A percentile compares a stretch with the other conserved stretches of the same genome.
Evolutionary conservation across 2,329 filamentous ascomycete species (phyloP).

Genomic region (Macroventuria anomochaeta): DNA sequence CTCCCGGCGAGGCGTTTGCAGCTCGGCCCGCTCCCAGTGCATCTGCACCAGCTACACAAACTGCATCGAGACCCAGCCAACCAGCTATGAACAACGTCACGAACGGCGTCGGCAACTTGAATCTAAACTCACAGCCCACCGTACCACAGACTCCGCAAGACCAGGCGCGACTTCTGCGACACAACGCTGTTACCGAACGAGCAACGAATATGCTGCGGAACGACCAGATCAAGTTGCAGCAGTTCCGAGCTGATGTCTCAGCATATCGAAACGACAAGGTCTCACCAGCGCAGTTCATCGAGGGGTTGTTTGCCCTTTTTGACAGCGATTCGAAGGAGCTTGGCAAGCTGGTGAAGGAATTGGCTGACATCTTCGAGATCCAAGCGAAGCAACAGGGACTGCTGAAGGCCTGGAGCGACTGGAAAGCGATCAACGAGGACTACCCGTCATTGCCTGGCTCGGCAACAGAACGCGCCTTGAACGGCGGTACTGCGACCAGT

Average conservation of each 20-base stretch:
- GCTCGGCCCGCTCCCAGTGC: constrained; percentile 55
- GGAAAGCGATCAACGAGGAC: constrained; percentile 94
- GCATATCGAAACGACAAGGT: constrained; percentile 74
- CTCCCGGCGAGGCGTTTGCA: constrained; percentile 52
- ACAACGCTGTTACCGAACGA: constrained; percentile 84
- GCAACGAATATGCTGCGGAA: constrained; percentile 82
- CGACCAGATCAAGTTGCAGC: constrained; percentile 73
- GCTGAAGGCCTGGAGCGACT: constrained; percentile 89
- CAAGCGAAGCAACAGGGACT: constrained; percentile 74
- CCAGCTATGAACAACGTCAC: constrained; percentile 25
- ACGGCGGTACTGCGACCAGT: constrained; percentile 53
- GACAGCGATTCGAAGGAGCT: constrained; percentile 80
- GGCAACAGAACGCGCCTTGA: constrained; percentile 53
- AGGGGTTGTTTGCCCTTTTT: constrained; percentile 86
- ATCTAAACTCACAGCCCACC: constrained; percentile 42
- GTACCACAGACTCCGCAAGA: constrained; percentile 69
- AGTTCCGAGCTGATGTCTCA: constrained; percentile 82
- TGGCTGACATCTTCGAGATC: constrained; percentile 92
- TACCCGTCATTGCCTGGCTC: constrained; percentile 85
- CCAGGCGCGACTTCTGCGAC: constrained; percentile 78
- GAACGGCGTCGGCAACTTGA: constrained; percentile 30
- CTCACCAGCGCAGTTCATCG: constrained; percentile 77
- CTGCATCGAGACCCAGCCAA: constrained; percentile 44
- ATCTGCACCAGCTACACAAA: constrained; percentile 48
- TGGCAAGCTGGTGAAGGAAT: constrained; percentile 87